These are phyloP conservation scores for Thelonectria olida DNA, from an alignment of 2,329 filamentous ascomycete genomes.

Conservation along the genomic window DNA sequence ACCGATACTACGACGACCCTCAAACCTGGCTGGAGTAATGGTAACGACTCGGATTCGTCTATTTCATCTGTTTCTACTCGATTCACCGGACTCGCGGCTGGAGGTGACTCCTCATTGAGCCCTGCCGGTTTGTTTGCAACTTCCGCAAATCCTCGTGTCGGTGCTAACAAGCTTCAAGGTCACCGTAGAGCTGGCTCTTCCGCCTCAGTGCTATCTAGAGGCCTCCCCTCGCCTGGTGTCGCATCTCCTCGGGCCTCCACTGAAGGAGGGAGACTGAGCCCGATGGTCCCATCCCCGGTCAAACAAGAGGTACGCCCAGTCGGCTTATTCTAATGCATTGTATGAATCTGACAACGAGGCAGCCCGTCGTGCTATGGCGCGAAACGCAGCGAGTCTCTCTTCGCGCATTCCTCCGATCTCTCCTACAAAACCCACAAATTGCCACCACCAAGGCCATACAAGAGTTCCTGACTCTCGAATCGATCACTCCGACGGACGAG, in stretches of 20 bases:
- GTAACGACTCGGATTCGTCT: slow-evolving; percentile 81
- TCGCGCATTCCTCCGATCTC: slow-evolving; percentile 86
- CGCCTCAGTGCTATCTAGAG: slow-evolving; percentile 43
- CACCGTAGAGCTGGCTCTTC: slow-evolving; percentile 39
- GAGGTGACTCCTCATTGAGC: slow-evolving; percentile 36
- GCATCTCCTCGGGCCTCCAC: slow-evolving; percentile 44
- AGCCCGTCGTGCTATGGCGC: slow-evolving; percentile 75
- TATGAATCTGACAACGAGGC: slow-evolving; percentile 36
- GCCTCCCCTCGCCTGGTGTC: slow-evolving; percentile 41
- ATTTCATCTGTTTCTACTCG: slow-evolving; percentile 82
- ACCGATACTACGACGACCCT: slow-evolving; percentile 73
- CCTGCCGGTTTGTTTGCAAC: slow-evolving; percentile 32
- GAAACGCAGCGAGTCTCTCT: slow-evolving; percentile 93
- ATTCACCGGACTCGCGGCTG: slow-evolving; percentile 52
- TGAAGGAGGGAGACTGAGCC: slow-evolving; percentile 44
- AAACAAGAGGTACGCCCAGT: slow-evolving; percentile 38
- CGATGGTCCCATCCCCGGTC: slow-evolving; percentile 31
- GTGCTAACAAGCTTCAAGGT: slow-evolving; percentile 29
- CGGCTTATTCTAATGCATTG: too few relatives aligned
- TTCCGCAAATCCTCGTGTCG: background rate
- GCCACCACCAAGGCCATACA: slow-evolving; percentile 84
- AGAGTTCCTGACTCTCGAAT: slow-evolving; percentile 81
- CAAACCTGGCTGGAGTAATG: slow-evolving; percentile 62
- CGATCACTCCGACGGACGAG: slow-evolving; percentile 79
- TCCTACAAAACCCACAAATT: slow-evolving; percentile 85